Evolutionary conservation across 1,284 basidiomycete genomes (phyloP), one percentile per base, ranked within the genome.

Genomic region (Ustilago cynodontis): DNA sequence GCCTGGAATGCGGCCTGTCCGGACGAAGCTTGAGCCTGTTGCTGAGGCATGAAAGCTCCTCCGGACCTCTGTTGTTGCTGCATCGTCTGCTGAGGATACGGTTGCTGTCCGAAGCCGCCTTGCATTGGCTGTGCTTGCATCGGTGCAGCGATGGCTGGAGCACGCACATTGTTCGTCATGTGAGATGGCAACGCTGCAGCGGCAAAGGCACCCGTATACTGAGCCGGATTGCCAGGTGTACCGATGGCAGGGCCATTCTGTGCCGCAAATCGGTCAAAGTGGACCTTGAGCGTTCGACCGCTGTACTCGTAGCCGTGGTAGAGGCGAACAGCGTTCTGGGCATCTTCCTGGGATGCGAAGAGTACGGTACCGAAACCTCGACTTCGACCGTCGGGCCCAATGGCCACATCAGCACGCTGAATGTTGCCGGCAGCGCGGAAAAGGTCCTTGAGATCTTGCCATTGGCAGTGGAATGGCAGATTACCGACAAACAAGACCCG

Each of bases 301-400:
- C 93, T 93, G 86, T 92, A 94, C 81, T 95, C 94, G 85, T 92
- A 94, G 47, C 85, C 85, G 59, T 86, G 83, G 37, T 85, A 86
- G 39, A 86, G 78, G 62, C 89, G 88, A 26, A 96, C 91, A 1
- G 94, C 96, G 26, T 92, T 88, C 68, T 93, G 91, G 0, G 94
- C 95, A 83, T 98, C 95, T 84, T 96, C 94, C 35, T 93, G 92
- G 35, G 91, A 93, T 1, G 94, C 93, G 72, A 97, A 91, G 22
- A 98, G 89, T 8, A 98, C 94, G 3, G 94, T 97, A 22, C 95
- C 95, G 83, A 95, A 95, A 0, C 95, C 95, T 65, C 94, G 90
- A 64, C 93, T 94, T 79, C 95, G 89, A 82, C 96, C 96, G 85
- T 97, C 95, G 1, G 93, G 93, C 1, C 94, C 94, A 1, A 97